Conservation (phyloP, 2,329 filamentous ascomycete species). For the Shiraia sp. region DNA sequence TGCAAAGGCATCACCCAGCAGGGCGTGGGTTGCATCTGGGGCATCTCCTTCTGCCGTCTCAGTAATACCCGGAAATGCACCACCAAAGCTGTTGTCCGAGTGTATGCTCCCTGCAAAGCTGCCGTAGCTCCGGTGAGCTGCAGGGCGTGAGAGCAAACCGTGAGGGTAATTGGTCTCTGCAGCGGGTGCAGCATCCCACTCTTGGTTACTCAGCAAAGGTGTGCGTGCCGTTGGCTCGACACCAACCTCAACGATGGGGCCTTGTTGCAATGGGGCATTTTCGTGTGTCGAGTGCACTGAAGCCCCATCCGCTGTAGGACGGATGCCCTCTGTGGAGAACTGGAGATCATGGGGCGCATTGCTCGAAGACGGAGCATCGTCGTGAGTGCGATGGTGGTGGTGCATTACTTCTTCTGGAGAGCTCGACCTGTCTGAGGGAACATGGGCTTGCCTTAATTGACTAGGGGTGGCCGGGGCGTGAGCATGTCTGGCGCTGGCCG, state of each 20-base stretch:
- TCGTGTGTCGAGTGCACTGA: constrained; percentile 33
- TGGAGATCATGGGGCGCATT: constrained; percentile 19
- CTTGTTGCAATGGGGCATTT: constrained; percentile 14
- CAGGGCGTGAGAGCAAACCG: constrained; percentile 73
- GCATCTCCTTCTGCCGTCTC: constrained; percentile 31
- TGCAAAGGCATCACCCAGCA: constrained; percentile 49
- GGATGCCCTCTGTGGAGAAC: constrained; percentile 38
- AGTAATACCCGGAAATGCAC: constrained; percentile 38
- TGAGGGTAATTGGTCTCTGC: constrained; percentile 61
- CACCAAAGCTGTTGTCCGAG: constrained; percentile 46
- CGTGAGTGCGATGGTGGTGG: constrained; percentile 23
- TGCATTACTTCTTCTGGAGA: constrained; percentile 49
- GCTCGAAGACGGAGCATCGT: constrained; percentile 23
- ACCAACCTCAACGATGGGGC: constrained; percentile 28
- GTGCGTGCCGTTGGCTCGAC: constrained; percentile 44
- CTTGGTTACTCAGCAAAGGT: constrained; percentile 43
- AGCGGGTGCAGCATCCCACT: constrained; percentile 36
- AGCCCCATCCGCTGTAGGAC: constrained; percentile 34
- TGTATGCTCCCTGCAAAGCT: constrained; percentile 58
- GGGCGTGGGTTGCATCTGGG: constrained; percentile 42
- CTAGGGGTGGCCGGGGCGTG: constrained; percentile 44
- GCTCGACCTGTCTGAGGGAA: constrained; percentile 46
- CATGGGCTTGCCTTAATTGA: constrained; percentile 48
- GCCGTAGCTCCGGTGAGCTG: constrained; percentile 57
- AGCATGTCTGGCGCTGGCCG: constrained; percentile 31